Conservation (phyloP, 768 basidiomycete genomes). For the Symmetrospora coprosmae region DNA sequence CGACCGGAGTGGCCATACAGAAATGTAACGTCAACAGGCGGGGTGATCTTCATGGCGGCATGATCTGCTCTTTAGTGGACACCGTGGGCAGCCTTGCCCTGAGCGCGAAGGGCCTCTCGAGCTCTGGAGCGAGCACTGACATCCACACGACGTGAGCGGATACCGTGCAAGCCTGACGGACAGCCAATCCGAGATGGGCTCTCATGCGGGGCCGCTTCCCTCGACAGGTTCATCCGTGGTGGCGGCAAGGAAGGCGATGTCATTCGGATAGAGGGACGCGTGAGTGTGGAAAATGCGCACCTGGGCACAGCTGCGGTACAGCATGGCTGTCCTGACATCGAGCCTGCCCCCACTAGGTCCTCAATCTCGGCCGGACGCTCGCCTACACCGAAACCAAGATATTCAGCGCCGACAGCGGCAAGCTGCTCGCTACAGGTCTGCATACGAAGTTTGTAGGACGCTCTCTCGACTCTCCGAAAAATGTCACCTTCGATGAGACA, state of each 20-base stretch:
- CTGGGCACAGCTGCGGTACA: background rate
- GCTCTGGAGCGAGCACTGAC: constrained; percentile 14
- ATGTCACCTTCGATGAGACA: constrained; percentile 26
- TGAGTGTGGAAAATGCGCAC: constrained; percentile 23
- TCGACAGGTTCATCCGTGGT: constrained; percentile 28
- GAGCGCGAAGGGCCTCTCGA: constrained; percentile 21
- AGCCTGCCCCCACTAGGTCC: background rate
- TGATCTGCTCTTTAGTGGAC: constrained; percentile 29
- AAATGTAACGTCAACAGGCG: constrained; percentile 2
- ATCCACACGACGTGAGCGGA: constrained; percentile 17
- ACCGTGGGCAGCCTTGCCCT: constrained; percentile 29
- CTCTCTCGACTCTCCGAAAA: constrained; percentile 20
- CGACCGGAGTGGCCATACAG: background rate
- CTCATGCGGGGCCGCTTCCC: background rate
- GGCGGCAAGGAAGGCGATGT: constrained; percentile 23
- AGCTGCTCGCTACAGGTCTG: constrained; percentile 28
- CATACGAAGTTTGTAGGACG: constrained; percentile 31
- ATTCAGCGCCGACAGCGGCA: constrained; percentile 17
- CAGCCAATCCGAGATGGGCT: background rate
- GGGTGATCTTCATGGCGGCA: constrained; percentile 27
- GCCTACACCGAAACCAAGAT: constrained; percentile 30
- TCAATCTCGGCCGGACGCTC: constrained; percentile 25
- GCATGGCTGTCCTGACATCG: background rate
- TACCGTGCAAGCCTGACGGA: no score
- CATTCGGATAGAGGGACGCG: constrained; percentile 18